Evolutionary conservation across 371 early-diverging fungal species (phyloP).

Genomic region (Lichtheimia corymbifera): DNA sequence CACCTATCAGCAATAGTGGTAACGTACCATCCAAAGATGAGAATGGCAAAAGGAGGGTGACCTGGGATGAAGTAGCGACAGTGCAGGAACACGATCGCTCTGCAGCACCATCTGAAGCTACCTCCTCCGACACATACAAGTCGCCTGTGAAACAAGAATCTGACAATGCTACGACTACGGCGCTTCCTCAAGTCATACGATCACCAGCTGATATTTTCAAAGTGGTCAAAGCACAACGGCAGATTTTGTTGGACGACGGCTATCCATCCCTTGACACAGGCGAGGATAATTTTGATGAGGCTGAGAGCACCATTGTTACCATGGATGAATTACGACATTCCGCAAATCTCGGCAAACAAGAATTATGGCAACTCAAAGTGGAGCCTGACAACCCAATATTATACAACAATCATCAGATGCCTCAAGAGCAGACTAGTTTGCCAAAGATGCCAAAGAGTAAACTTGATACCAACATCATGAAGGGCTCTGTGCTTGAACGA

Average conservation of each 20-base stretch:
- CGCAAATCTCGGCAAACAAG: conserved; percentile 18
- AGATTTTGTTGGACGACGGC: conserved; percentile 19
- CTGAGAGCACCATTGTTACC: conserved; percentile 20
- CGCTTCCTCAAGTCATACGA: conserved; percentile 8
- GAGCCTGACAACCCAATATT: conserved; percentile 13
- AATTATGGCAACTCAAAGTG: conserved; percentile 22
- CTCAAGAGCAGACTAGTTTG: background rate
- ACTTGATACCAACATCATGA: conserved; percentile 54
- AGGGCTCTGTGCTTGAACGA: conserved; percentile 56
- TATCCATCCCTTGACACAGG: conserved; percentile 33
- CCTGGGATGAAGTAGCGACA: conserved; percentile 29
- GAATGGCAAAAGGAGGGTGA: conserved; percentile 19
- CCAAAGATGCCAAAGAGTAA: conserved; percentile 14
- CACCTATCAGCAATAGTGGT: too few relatives aligned
- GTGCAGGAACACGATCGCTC: conserved; percentile 39
- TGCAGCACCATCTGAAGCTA: conserved; percentile 29
- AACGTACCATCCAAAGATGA: background rate
- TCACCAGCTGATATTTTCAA: conserved; percentile 40
- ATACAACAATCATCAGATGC: conserved; percentile 1
- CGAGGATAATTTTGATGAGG: background rate
- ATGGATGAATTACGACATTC: conserved; percentile 24
- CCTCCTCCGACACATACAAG: conserved; percentile 22
- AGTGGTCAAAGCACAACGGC: conserved; percentile 19
- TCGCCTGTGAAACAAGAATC: conserved; percentile 30
- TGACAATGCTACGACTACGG: background rate